phyloP scores from a whole-genome alignment of 441 rosid genomes.

The Theobroma grandiflorum region DNA sequence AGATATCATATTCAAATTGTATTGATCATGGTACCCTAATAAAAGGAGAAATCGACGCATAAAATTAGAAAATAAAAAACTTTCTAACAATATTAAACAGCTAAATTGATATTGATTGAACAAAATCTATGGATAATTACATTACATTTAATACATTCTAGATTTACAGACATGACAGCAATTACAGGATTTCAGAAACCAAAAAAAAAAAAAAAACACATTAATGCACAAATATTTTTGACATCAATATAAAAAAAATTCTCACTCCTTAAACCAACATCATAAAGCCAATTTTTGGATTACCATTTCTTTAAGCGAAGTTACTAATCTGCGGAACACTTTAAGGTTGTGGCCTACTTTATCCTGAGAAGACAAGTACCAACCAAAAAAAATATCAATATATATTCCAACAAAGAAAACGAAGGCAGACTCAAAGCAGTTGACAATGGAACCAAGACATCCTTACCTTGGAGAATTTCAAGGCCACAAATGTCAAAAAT shows the following conservation, averaged over 20 bases:
- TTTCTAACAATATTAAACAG: too few species aligned
- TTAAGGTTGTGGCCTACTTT: constrained; percentile 80
- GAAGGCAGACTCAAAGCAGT: neutral
- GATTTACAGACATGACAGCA: neutral
- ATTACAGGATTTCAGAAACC: neutral
- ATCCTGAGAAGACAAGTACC: constrained; percentile 51
- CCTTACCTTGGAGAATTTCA: neutral
- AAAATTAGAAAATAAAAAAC: too few species aligned
- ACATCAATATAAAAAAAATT: neutral
- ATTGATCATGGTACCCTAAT: too few species aligned
- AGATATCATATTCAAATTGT: too few species aligned
- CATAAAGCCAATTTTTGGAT: constrained; percentile 53
- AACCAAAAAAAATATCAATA: neutral
- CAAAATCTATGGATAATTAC: neutral
- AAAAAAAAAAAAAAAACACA: neutral
- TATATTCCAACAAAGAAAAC: neutral
- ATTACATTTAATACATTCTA: neutral
- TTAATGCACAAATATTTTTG: neutral
- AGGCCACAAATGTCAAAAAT: neutral
- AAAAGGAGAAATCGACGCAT: too few species aligned
- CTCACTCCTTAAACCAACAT: constrained; percentile 23
- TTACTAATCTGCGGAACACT: constrained; percentile 77
- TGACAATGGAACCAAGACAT: neutral
- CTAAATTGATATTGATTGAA: neutral
- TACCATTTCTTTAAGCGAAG: constrained; percentile 77